Evolutionary conservation across 768 basidiomycete species (phyloP), one percentile per base, ranked within the genome.

Genomic region (Pisolithus microcarpus): DNA sequence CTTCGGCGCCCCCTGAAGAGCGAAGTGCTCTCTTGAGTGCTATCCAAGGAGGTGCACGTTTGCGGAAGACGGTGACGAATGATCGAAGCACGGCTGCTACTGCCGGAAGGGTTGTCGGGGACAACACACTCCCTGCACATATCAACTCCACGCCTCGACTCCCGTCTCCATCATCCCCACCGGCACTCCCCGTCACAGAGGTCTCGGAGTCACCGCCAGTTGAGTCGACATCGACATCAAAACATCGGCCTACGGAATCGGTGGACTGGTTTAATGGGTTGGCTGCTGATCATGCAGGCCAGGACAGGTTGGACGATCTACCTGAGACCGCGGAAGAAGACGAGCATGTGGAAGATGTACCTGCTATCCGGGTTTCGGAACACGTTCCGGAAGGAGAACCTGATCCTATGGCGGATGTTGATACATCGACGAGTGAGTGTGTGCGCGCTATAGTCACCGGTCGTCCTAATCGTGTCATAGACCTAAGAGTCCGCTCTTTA

Each of bases 231-330:
- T 50, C 37, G 37, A 65, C 58, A 31, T 50, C 56, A 36, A 55
- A 62, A 36, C 69, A 75, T 31, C 75, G 68, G 49, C 79, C 85
- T 59, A 74, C 83, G 52, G 86, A 92, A 65, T 86, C 84, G 7
- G 85, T 95, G 4, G 93, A 91, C 60, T 98, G 94, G 94, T 92
- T 90, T 63, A 79, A 83, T 46, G 86, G 85, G 30, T 75, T 95
- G 11, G 92, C 94, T 11, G 87, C 85, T 37, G 63, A 65, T 9
- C 45, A 46, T 26, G 53, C 30, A 2, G 84, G 95, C 70, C 70
- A 71, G 36, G 77, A 74, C 34, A 61, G 63, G 26, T 65, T 63
- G 21, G 67, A 61, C 48, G 70, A 65, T 43, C 63, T 84, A 57
- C 76, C 82, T 34, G 67, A 78, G 23, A 83, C 77, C 38, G 65